A percentile compares a stretch with the other conserved stretches of the same genome.
Evolutionary conservation across 805 yeast species (phyloP).

Genomic region (Debaryomyces prosopidis): DNA sequence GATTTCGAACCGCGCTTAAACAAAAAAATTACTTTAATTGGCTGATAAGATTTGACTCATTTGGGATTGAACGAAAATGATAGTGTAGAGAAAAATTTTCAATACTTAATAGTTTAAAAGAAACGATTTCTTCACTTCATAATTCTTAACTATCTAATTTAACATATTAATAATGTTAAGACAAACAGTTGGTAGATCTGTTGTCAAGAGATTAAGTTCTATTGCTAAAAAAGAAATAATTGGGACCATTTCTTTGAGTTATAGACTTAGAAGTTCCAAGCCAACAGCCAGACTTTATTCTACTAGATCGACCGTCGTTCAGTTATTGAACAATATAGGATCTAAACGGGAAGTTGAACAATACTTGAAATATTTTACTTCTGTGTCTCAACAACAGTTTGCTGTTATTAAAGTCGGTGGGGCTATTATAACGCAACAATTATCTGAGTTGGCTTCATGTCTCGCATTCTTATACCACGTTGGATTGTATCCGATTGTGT

Average conservation of each 20-base stretch:
- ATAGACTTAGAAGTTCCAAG: neutral
- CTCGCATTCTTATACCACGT: slow-evolving; percentile 95
- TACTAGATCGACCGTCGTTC: slow-evolving; percentile 94
- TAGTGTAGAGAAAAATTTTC: slow-evolving; percentile 1
- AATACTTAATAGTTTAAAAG: neutral
- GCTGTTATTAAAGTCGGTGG: slow-evolving; percentile 99
- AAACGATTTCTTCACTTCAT: too few relatives aligned
- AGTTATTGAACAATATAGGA: slow-evolving; percentile 91
- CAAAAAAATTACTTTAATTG: slow-evolving; percentile 21
- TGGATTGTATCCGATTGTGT: slow-evolving; percentile 93
- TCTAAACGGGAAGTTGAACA: slow-evolving; percentile 98
- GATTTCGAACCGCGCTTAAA: slow-evolving; percentile 45
- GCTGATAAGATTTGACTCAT: slow-evolving; percentile 25
- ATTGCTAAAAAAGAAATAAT: neutral
- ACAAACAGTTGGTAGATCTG: slow-evolving; percentile 13
- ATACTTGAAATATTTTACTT: slow-evolving; percentile 92
- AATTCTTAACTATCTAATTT: neutral
- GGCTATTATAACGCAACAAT: slow-evolving; percentile 93
- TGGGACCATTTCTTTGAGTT: neutral
- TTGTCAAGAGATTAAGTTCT: slow-evolving; percentile 4
- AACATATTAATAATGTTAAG: slow-evolving; percentile 16
- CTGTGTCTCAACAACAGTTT: slow-evolving; percentile 93
- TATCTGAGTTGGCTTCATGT: slow-evolving; percentile 92
- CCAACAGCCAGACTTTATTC: slow-evolving; percentile 33
- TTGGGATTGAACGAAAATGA: neutral